Conservation (phyloP, 495 filamentous ascomycete genomes). For the Bacidia gigantensis region DNA sequence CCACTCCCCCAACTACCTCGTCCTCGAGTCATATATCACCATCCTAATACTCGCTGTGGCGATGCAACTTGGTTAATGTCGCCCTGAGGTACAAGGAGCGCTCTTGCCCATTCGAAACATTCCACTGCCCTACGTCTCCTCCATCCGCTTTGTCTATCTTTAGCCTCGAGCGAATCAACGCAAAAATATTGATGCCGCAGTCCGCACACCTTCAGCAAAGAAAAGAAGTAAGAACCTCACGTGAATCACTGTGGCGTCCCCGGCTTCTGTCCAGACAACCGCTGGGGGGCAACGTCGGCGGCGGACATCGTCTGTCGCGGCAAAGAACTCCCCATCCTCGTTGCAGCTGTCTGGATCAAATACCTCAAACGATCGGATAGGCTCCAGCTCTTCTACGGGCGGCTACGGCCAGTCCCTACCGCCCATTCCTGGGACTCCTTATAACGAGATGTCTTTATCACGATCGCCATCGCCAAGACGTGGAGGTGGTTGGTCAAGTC, state of each 20-base stretch:
- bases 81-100: neutral
- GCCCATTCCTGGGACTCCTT: slow-evolving; percentile 18
- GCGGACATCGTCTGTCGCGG: slow-evolving; percentile 16
- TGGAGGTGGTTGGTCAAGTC: slow-evolving; percentile 68
- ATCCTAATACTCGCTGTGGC: neutral
- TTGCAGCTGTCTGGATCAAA: slow-evolving; percentile 13
- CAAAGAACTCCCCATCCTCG: slow-evolving; percentile 11
- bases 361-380: slow-evolving; percentile 13
- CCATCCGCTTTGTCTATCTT: neutral
- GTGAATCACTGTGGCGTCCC: slow-evolving; percentile 17
- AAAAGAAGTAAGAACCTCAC: neutral
- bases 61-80: neutral
- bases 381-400: slow-evolving; percentile 19
- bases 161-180: neutral
- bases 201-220: neutral
- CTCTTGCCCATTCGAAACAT: neutral
- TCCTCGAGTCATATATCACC: neutral
- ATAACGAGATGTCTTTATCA: slow-evolving; percentile 56
- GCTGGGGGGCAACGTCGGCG: slow-evolving; percentile 18
- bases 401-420: slow-evolving; percentile 18
- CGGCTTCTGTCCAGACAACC: slow-evolving; percentile 11
- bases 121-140: neutral
- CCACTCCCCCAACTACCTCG: neutral
- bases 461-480: slow-evolving; percentile 70
- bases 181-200: neutral